Evolutionary conservation across 2,329 filamentous ascomycete species (phyloP), one percentile per base, ranked within the genome.

Genomic region (Pezizomycotina sp.): DNA sequence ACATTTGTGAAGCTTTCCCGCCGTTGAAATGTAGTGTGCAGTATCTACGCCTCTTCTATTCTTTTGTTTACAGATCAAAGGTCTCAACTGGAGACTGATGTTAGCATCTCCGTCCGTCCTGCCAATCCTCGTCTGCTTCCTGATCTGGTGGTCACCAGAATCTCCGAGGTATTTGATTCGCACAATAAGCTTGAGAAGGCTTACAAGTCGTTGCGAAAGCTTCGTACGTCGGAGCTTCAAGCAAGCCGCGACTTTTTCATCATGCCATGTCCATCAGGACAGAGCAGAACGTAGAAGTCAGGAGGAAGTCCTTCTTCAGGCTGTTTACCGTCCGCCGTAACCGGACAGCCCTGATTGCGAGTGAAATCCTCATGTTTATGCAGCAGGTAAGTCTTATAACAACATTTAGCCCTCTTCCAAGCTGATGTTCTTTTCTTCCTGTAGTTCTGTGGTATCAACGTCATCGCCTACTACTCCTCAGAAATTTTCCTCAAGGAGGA

Each of bases 91-190:
- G 74, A 66, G 74, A 16, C 57, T 78, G 25, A 77, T 77, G 70
- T 66, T 80, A 58, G 71, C 64, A 5, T 76, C 71, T 2, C 72
- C 75, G 6, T 65, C 76, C 54, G 60, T 75, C 9, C 71, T 69
- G 0, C 68, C 71, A 10, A 54, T 75, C 5, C 43, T 71, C 22
- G 66, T 71, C 28, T 68, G 65, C 50, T 55, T 52, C 23, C 59
- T 71, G 19, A 71, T 79, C 39, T 80, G 68, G 53, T 58, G 74
- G 26, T 80, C 74, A 44, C 71, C 71, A 14, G 71, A 76, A 49
- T 73, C 68, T 0, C 71, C 71, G 1, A 75, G 71, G 69, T 64
- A 66, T 34, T 71, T 75, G 61, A 73, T 58, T n/a, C n/a, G 32
- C 66, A 66, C 52, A 51, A 57, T 27, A 36, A 35, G 7, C 59